Evolutionary conservation across 345 rosid species (phyloP).

Genomic region (Rhodamnia argentea): DNA sequence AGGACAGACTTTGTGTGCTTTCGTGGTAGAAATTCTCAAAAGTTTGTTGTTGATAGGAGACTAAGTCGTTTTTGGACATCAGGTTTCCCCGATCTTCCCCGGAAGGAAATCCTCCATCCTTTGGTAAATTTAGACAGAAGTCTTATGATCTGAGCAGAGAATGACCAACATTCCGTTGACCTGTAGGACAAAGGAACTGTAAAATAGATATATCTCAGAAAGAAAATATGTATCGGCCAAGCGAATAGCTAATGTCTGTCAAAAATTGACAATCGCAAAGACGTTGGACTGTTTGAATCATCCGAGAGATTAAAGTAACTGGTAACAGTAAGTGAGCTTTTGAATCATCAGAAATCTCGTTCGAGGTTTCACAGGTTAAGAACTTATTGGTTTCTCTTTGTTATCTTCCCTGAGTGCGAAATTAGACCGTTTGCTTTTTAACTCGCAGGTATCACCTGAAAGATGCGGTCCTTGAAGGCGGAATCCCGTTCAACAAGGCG

Average conservation of each 20-base stretch:
- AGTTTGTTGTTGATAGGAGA: background rate
- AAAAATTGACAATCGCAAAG: slow-evolving; percentile 9
- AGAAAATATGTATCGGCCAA: background rate
- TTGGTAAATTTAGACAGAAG: background rate
- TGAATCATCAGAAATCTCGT: background rate
- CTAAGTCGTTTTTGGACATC: background rate
- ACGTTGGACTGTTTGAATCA: slow-evolving; percentile 37
- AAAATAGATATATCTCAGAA: background rate
- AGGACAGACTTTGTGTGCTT: background rate
- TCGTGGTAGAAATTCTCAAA: background rate
- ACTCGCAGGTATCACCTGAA: slow-evolving; percentile 2
- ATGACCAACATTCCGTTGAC: background rate
- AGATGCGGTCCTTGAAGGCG: slow-evolving; percentile 12
- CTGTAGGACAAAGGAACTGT: background rate
- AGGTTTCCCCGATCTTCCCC: background rate
- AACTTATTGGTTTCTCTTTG: slow-evolving; percentile 11
- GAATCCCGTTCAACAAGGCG: slow-evolving; percentile 3
- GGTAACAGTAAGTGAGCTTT: background rate
- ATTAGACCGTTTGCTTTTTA: background rate
- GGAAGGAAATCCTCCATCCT: background rate
- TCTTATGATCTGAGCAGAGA: background rate
- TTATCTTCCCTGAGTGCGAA: background rate
- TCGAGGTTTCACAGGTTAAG: slow-evolving; percentile 10
- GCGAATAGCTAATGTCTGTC: background rate
- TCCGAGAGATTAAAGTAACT: background rate